Evolutionary conservation across 2,329 filamentous ascomycete genomes (phyloP).

Genomic region (Diplodia scrobiculata): DNA sequence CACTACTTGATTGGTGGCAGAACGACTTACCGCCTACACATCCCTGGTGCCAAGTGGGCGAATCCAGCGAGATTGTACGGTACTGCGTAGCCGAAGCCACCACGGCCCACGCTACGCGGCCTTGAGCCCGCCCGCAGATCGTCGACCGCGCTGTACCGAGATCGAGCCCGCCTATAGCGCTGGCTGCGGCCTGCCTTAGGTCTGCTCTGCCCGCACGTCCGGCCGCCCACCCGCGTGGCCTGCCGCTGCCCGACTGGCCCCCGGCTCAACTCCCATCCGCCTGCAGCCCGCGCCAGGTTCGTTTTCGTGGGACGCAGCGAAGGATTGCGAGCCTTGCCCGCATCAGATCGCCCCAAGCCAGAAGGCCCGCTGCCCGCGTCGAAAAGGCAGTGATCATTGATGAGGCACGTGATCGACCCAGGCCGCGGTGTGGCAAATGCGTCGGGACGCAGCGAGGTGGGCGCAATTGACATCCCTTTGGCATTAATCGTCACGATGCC

Average conservation of each 20-base stretch:
- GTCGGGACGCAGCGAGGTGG: neutral
- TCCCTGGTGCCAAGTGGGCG: no score
- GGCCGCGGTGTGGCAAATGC: conserved; percentile 3
- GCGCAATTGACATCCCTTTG: neutral
- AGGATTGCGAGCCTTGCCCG: neutral
- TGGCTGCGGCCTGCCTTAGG: neutral
- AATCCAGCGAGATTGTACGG: no score
- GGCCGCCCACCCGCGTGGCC: neutral
- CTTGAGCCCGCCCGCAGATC: conserved; percentile 22
- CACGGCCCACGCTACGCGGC: conserved; percentile 2
- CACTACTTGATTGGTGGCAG: no score
- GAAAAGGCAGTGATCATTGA: neutral
- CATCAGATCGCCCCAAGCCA: neutral
- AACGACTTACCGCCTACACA: no score
- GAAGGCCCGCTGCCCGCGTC: neutral
- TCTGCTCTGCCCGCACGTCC: neutral
- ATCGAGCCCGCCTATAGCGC: conserved; percentile 6
- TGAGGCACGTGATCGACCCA: neutral
- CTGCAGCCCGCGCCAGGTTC: neutral
- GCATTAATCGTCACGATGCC: neutral
- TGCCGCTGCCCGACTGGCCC: neutral
- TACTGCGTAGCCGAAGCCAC: neutral
- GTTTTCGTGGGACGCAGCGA: conserved; percentile 17
- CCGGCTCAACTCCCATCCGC: neutral
- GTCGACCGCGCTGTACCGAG: neutral